Conservation (phyloP, 2,329 filamentous ascomycete species). For the Alternaria ethzedia region DNA sequence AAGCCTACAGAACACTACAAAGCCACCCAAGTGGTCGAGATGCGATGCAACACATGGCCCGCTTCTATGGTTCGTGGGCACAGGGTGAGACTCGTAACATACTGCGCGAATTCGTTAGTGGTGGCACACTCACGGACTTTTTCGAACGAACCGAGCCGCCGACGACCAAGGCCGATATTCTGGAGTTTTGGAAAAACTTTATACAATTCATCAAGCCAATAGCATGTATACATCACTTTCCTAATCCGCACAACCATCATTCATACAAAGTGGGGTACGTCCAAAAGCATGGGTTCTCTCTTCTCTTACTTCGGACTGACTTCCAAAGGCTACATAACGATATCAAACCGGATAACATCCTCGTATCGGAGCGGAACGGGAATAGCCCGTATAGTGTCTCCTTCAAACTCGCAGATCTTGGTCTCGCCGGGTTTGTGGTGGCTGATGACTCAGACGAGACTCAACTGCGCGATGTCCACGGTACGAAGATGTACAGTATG, state of each 20-base stretch:
- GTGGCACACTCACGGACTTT: slow-evolving; percentile 41
- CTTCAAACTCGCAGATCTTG: slow-evolving; percentile 51
- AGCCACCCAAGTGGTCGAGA: background rate
- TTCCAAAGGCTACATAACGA: slow-evolving; percentile 50
- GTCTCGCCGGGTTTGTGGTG: slow-evolving; percentile 7
- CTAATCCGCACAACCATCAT: background rate
- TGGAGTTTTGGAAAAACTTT: slow-evolving; percentile 42
- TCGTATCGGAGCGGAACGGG: slow-evolving; percentile 25
- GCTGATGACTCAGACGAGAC: background rate
- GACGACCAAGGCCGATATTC: slow-evolving; percentile 23
- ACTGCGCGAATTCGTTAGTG: slow-evolving; percentile 45
- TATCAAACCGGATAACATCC: slow-evolving; percentile 54
- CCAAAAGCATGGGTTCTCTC: accelerated
- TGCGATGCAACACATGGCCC: slow-evolving; percentile 5
- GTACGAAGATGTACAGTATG: slow-evolving; percentile 49
- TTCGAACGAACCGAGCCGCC: slow-evolving; percentile 35
- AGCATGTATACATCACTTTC: slow-evolving; percentile 29
- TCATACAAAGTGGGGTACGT: background rate
- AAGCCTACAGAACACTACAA: slow-evolving; percentile 9
- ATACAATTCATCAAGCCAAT: slow-evolving; percentile 38
- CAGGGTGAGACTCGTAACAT: slow-evolving; percentile 36
- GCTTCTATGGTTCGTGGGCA: slow-evolving; percentile 25
- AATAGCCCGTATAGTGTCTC: background rate
- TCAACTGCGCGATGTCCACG: slow-evolving; percentile 18
- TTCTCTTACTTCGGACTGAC: background rate